These are phyloP conservation scores for Penicillium lividum DNA, from an alignment of 495 filamentous ascomycete species.

Conservation along the genomic window DNA sequence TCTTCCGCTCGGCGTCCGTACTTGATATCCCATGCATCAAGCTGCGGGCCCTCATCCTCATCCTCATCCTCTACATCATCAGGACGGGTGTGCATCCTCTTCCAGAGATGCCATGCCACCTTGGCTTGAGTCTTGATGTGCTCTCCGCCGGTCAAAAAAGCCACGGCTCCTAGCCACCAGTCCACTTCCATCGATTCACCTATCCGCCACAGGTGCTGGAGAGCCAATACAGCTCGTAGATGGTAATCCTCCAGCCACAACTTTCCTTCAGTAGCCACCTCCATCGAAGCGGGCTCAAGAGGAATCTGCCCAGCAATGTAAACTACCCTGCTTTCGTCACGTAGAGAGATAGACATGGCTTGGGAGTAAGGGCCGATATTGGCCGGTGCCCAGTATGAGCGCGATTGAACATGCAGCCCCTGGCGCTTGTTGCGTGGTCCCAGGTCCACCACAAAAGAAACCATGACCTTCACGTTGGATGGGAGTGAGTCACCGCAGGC, in stretches of 20 bases:
- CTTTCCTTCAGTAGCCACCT: constrained; percentile 26
- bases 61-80: constrained; percentile 29
- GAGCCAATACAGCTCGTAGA: constrained; percentile 59
- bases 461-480: constrained; percentile 56
- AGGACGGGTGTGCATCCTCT: constrained; percentile 42
- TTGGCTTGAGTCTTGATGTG: constrained; percentile 36
- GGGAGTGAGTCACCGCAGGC: constrained; percentile 69
- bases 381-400: constrained; percentile 96
- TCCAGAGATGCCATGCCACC: constrained; percentile 54
- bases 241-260: constrained; percentile 37
- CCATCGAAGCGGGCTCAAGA: constrained; percentile 80
- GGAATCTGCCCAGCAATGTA: constrained; percentile 90
- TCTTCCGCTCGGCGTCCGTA: constrained; percentile 48
- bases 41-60: constrained; percentile 42
- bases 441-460: constrained; percentile 51
- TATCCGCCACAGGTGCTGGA: constrained; percentile 92
- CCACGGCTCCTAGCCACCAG: constrained; percentile 73
- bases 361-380: constrained; percentile 99
- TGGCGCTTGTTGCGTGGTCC: constrained; percentile 38
- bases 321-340: constrained; percentile 38
- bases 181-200: constrained; percentile 68
- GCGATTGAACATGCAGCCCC: constrained; percentile 86
- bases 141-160: constrained; percentile 57
- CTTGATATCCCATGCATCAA: constrained; percentile 74
- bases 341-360: constrained; percentile 64